Conservation (phyloP, 2,329 filamentous ascomycete species). For the Microthyrium microscopicum region DNA sequence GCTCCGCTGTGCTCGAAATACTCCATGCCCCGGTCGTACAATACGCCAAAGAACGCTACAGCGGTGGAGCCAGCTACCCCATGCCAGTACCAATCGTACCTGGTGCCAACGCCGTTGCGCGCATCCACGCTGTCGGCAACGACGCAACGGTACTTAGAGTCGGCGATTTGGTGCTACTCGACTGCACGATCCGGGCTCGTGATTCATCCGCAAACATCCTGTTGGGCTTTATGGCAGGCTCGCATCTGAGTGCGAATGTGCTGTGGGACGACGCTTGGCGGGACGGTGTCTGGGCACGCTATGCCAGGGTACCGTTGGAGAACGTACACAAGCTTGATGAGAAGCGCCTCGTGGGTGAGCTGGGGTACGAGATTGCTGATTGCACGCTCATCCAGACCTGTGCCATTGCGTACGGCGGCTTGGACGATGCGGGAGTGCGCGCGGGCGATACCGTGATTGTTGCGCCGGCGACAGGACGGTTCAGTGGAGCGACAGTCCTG, state of each 20-base stretch:
- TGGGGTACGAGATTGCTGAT: constrained; percentile 27
- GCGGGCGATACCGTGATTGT: constrained; percentile 34
- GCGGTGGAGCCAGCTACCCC: constrained; percentile 13
- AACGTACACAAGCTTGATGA: constrained; percentile 21
- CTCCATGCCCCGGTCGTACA: constrained; percentile 21
- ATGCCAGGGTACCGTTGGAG: constrained; percentile 21
- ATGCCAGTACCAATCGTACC: constrained; percentile 19
- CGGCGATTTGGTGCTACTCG: constrained; percentile 24
- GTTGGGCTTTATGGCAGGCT: constrained; percentile 16
- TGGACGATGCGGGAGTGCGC: constrained; percentile 25
- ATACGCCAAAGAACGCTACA: constrained; percentile 26
- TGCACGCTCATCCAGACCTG: constrained; percentile 12
- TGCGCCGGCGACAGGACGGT: constrained; percentile 33
- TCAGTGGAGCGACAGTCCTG: constrained; percentile 31
- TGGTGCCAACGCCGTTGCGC: constrained; percentile 21
- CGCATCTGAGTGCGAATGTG: constrained; percentile 14
- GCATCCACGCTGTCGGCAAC: constrained; percentile 19
- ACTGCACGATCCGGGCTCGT: constrained; percentile 20
- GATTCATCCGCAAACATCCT: constrained; percentile 19
- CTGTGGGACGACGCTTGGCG: constrained; percentile 23
- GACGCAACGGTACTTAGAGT: constrained; percentile 21
- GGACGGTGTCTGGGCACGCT: constrained; percentile 22
- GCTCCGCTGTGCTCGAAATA: constrained; percentile 25
- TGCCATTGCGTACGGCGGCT: constrained; percentile 28
- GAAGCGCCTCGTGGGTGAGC: constrained; percentile 11